phyloP scores from a whole-genome alignment of 768 basidiomycete species.

The Suillus decipiens region DNA sequence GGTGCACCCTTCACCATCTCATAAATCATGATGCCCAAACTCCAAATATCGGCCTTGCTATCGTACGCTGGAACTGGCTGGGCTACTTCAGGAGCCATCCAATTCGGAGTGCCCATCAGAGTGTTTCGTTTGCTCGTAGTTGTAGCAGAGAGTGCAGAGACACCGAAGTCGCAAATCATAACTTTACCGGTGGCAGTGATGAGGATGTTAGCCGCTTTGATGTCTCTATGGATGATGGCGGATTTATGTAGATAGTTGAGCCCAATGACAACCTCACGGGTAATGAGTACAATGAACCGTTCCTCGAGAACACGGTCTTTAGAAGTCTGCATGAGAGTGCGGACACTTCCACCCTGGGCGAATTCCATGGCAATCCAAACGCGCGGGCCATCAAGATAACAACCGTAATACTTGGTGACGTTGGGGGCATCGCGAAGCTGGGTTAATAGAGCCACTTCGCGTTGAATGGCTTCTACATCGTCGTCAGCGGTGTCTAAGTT shows the following conservation, averaged over 20 bases:
- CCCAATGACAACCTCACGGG: slow-evolving; percentile 85
- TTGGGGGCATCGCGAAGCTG: slow-evolving; percentile 90
- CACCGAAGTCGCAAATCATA: slow-evolving; percentile 97
- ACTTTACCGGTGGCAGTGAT: slow-evolving; percentile 87
- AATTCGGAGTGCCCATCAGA: slow-evolving; percentile 95
- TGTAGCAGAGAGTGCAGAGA: slow-evolving; percentile 87
- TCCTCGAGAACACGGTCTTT: slow-evolving; percentile 81
- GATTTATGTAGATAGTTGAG: slow-evolving; percentile 91
- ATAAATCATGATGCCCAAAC: slow-evolving; percentile 91
- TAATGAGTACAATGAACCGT: slow-evolving; percentile 83
- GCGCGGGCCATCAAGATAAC: slow-evolving; percentile 90
- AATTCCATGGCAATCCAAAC: slow-evolving; percentile 99
- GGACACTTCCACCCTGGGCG: slow-evolving; percentile 92
- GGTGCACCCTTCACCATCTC: slow-evolving; percentile 98
- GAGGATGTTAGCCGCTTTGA: slow-evolving; percentile 97
- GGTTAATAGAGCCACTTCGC: slow-evolving; percentile 89
- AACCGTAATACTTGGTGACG: slow-evolving; percentile 95
- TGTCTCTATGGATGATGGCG: slow-evolving; percentile 94
- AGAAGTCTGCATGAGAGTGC: slow-evolving; percentile 89
- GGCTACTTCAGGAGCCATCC: slow-evolving; percentile 99
- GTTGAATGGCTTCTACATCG: slow-evolving; percentile 95
- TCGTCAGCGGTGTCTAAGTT: slow-evolving; percentile 96
- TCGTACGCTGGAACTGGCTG: slow-evolving; percentile 90
- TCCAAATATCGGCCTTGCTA: slow-evolving; percentile 98
- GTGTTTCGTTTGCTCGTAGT: slow-evolving; percentile 92